phyloP scores from a whole-genome alignment of 202 grass and related monocot species.

The Hordeum pubiflorum region DNA sequence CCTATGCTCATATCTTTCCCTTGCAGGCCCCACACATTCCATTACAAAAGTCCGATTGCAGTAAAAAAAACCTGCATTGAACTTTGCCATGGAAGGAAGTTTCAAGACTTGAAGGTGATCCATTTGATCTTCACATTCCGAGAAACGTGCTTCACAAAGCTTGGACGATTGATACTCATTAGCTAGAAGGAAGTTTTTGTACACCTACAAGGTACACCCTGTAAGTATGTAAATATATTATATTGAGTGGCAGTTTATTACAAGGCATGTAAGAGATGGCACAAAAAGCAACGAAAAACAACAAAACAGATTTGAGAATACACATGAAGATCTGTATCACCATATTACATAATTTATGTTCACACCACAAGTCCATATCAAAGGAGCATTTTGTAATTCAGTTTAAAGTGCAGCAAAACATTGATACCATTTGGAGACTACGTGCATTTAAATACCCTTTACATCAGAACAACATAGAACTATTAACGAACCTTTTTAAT shows the following conservation, averaged over 20 bases:
- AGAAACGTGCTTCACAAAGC: conserved; percentile 84
- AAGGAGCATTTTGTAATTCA: background rate
- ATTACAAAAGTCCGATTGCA: conserved; percentile 80
- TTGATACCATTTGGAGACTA: background rate
- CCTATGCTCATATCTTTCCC: conserved; percentile 58
- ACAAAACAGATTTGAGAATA: background rate
- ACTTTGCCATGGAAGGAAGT: conserved; percentile 99
- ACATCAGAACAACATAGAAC: background rate
- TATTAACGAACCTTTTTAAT: conserved; percentile 62
- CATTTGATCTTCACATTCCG: conserved; percentile 97
- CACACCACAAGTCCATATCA: background rate
- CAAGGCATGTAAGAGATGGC: conserved; percentile 12
- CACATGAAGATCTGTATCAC: background rate
- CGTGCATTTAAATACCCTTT: background rate
- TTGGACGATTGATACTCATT: conserved; percentile 98
- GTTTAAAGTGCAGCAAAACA: conserved; percentile 5
- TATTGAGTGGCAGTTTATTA: conserved; percentile 21
- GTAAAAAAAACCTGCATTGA: conserved; percentile 80
- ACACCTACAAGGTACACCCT: conserved; percentile 69
- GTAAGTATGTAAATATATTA: conserved; percentile 60
- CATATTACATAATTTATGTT: background rate
- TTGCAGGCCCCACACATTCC: conserved; percentile 79
- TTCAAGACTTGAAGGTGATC: conserved; percentile 90
- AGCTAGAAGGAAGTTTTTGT: conserved; percentile 71
- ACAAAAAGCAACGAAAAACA: conserved; percentile 8